Conservation (phyloP, 2,329 filamentous ascomycete species). For the Aspergillaceae sp. region DNA sequence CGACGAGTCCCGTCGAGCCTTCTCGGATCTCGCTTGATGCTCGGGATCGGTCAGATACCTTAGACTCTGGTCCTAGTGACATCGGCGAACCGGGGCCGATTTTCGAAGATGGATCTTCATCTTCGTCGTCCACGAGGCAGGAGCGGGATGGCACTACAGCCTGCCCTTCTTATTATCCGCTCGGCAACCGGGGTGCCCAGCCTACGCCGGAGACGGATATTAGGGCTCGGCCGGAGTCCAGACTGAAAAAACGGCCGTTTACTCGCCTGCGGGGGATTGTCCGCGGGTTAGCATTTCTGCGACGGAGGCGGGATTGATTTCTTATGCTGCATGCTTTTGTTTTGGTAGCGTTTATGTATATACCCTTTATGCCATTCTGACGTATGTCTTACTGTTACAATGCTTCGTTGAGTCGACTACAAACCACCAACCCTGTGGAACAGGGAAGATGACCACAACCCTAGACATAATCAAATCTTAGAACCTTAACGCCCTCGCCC, state of each 20-base stretch:
- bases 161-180: too few species aligned
- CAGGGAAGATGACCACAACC: not conserved
- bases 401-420: not conserved
- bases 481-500: not conserved
- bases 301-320: not conserved
- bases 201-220: too few species aligned
- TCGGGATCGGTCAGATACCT: conserved; percentile 8
- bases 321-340: not conserved
- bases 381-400: not conserved
- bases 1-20: not conserved
- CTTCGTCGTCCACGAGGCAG: not conserved
- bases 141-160: not conserved
- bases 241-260: not conserved
- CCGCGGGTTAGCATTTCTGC: not conserved
- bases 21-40: too few species aligned
- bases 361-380: not conserved
- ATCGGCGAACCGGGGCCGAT: not conserved
- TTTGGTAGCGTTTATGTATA: not conserved
- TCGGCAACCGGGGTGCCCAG: too few species aligned
- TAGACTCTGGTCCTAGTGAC: not conserved
- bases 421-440: not conserved
- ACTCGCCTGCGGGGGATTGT: not conserved
- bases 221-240: not conserved
- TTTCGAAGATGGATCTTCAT: not conserved
- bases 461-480: not conserved